These are phyloP conservation scores for Periconia macrospinosa DNA, from an alignment of 2,329 filamentous ascomycete species.

Conservation along the genomic window DNA sequence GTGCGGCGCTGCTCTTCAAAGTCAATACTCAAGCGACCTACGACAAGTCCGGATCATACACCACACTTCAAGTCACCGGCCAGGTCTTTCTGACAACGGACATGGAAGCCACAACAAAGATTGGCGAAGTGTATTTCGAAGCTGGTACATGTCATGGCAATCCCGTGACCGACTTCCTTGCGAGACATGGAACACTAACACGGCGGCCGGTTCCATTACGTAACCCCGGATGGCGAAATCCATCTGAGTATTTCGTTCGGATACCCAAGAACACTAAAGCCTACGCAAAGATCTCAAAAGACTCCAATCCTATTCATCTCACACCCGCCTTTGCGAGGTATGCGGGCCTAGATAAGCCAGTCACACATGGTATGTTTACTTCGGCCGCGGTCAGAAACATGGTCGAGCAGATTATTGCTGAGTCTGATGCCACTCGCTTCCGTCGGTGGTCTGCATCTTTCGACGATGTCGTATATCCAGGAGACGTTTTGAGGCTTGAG, in stretches of 20 bases:
- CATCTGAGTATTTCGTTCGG: conserved; percentile 81
- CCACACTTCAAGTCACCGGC: conserved; percentile 85
- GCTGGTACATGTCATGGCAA: conserved; percentile 91
- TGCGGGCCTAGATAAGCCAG: conserved; percentile 92
- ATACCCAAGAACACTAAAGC: conserved; percentile 97
- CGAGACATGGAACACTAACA: conserved; percentile 86
- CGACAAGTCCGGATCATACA: conserved; percentile 93
- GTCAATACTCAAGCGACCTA: conserved; percentile 88
- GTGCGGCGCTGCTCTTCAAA: conserved; percentile 94
- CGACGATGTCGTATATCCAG: conserved; percentile 96
- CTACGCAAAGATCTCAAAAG: conserved; percentile 94
- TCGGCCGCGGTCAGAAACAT: conserved; percentile 94
- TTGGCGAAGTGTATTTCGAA: conserved; percentile 95
- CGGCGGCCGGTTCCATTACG: conserved; percentile 97
- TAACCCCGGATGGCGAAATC: conserved; percentile 92
- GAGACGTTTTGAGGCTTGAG: conserved; percentile 92
- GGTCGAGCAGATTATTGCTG: conserved; percentile 97
- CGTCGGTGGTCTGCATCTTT: conserved; percentile 95
- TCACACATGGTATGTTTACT: conserved; percentile 99
- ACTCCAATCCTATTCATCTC: conserved; percentile 99
- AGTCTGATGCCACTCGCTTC: conserved; percentile 97
- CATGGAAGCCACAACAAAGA: conserved; percentile 95
- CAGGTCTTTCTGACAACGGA: conserved; percentile 92
- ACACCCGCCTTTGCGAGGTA: conserved; percentile 96
- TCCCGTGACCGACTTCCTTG: conserved; percentile 92